Evolutionary conservation across 164 flowering plant species (phyloP), one percentile per base, ranked within the genome.

Genomic region (Vitis amurensis): DNA sequence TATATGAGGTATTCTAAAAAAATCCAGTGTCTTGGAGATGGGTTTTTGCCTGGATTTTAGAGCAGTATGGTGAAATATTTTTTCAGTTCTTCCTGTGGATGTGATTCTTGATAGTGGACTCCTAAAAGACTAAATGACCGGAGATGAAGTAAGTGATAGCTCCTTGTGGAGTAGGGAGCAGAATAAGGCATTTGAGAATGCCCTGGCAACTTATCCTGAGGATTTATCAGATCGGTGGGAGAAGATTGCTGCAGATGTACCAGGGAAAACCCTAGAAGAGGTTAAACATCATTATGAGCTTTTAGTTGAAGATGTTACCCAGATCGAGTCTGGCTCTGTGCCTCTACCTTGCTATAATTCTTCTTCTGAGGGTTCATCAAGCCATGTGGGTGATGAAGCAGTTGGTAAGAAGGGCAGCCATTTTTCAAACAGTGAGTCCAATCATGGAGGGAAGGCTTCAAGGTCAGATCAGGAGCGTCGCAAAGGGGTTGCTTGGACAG

Each of bases 401-500:
- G 64, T 64, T 63, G 77, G 83, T 69, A 90, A 83, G 81, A 91
- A 90, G 69, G 83, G 87, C 12, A 59, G 82, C 8, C 80, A 83
- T 73, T 59, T 10, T 63, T 74, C 52, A 30, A 87, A 78, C 68
- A 71, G 79, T 67, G 94, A 88, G 48, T 80, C 89, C 9, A 74
- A 63, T 71, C 85, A 83, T 56, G 92, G 90, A 51, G 83, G 87
- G 63, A 94, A 94, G 78, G 77, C 71, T 57, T 86, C 91, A 8
- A 88, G 84, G 72, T 71, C 92, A 4, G 97, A 92, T 75, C 97
- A 92, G 73, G 98, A 94, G 75, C 93, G 97, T 1, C 93, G 97
- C 0, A 94, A 92, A 67, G 98, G 98, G 30, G 86, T 89, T 70
- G 93, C 98, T 14, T 94, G 98, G 98, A 92, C 98, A 30, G 98